Conservation (phyloP, 345 rosid genomes). For the Kernera saxatilis region DNA sequence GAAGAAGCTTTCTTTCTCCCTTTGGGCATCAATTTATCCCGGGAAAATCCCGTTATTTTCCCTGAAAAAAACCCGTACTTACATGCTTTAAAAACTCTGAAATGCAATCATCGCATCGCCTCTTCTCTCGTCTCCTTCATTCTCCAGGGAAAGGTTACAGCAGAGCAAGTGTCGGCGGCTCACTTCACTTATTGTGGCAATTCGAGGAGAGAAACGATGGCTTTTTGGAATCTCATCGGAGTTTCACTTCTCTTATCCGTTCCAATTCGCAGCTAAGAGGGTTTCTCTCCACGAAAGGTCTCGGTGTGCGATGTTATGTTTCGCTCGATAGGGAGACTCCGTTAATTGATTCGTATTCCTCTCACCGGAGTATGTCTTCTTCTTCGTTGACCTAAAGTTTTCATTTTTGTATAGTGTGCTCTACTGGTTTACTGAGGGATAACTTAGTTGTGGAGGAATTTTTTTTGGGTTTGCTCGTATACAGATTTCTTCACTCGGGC, state of each 20-base stretch:
- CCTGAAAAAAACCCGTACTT: background rate
- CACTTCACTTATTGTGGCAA: background rate
- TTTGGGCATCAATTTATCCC: background rate
- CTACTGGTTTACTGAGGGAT: background rate
- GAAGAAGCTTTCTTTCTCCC: constrained; percentile 19
- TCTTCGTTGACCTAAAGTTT: background rate
- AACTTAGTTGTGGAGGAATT: background rate
- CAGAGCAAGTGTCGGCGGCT: constrained; percentile 23
- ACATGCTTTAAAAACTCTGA: constrained; percentile 17
- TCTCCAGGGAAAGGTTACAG: constrained; percentile 31
- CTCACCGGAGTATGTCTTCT: constrained; percentile 42
- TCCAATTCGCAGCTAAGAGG: constrained; percentile 28
- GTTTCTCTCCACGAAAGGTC: constrained; percentile 13
- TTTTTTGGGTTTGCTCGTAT: background rate
- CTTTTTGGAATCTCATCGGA: constrained; percentile 21
- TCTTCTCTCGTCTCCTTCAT: constrained; percentile 48
- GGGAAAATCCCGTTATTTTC: background rate
- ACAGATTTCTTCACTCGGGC: constrained; percentile 71
- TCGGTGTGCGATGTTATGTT: constrained; percentile 37
- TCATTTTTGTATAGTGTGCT: background rate
- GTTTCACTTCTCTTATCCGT: constrained; percentile 17
- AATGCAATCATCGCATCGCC: constrained; percentile 47
- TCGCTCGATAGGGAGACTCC: constrained; percentile 24
- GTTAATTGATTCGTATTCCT: constrained; percentile 6
- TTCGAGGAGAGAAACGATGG: constrained; percentile 14